Conservation (phyloP, 2,329 filamentous ascomycete species). For the Basipetospora chlamydospora region DNA sequence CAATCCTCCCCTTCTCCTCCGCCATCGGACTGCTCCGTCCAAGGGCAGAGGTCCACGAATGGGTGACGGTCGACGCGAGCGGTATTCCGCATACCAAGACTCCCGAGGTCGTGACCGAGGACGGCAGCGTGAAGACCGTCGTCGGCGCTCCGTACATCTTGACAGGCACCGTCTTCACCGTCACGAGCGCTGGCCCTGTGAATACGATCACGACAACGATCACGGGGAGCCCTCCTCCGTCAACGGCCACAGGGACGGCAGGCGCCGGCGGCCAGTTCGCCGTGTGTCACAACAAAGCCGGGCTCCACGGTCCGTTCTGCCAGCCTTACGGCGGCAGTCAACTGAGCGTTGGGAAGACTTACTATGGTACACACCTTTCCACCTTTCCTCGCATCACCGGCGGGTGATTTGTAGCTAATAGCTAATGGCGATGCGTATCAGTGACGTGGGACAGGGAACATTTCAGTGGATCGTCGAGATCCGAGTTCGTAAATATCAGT, state of each 20-base stretch:
- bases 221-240: slow-evolving; percentile 18
- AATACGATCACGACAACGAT: slow-evolving; percentile 13
- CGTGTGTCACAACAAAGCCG: slow-evolving; percentile 14
- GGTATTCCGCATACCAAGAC: slow-evolving; percentile 16
- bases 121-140: slow-evolving; percentile 15
- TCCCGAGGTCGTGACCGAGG: slow-evolving; percentile 12
- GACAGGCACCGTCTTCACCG: slow-evolving; percentile 15
- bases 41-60: slow-evolving; percentile 10
- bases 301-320: slow-evolving; percentile 17
- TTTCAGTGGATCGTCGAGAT: slow-evolving; percentile 12
- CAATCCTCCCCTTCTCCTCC: slow-evolving; percentile 5
- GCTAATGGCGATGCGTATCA: slow-evolving; percentile 6
- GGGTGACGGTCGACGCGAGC: slow-evolving; percentile 18
- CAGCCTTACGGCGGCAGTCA: slow-evolving; percentile 15
- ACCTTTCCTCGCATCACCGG: not conserved
- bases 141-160: slow-evolving; percentile 15
- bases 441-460: slow-evolving; percentile 18
- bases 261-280: slow-evolving; percentile 15
- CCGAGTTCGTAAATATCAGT: slow-evolving; percentile 10
- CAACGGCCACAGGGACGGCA: slow-evolving; percentile 13
- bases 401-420: not conserved
- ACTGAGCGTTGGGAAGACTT: slow-evolving; percentile 16
- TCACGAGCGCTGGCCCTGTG: slow-evolving; percentile 10
- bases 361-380: slow-evolving; percentile 16
- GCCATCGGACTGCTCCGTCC: slow-evolving; percentile 7